Conservation (phyloP, 805 yeast genomes). For the Ogataea salicorniae region DNA sequence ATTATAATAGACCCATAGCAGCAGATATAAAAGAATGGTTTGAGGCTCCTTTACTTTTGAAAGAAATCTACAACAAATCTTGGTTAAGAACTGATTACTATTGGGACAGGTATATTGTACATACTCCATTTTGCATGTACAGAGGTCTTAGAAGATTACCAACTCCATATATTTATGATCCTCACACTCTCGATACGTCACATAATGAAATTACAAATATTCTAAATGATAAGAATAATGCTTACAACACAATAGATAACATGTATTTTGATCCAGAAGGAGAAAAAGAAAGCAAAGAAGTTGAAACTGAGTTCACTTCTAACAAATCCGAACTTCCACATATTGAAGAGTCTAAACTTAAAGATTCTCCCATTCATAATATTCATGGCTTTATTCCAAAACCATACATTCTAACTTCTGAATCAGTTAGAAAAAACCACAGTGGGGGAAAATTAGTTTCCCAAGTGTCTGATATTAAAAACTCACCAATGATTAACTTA, state of each 20-base stretch:
- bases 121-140: conserved; percentile 31
- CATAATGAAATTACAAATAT: background rate
- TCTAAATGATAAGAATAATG: background rate
- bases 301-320: no score
- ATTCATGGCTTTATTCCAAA: conserved; percentile 13
- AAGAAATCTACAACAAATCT: conserved; percentile 15
- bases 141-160: conserved; percentile 10
- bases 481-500: conserved; percentile 10
- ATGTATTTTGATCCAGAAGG: no score
- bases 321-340: no score
- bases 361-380: background rate
- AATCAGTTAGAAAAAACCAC: conserved; percentile 16
- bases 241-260: background rate
- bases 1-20: conserved; percentile 16
- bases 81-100: conserved; percentile 35
- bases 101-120: conserved; percentile 34
- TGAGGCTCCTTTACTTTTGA: conserved; percentile 18
- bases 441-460: conserved; percentile 17
- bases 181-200: background rate
- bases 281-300: background rate
- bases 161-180: background rate
- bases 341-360: no score
- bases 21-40: conserved; percentile 15
- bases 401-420: conserved; percentile 16
- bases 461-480: conserved; percentile 9